phyloP scores from a whole-genome alignment of 768 basidiomycete genomes.

The Inosperma sp. region DNA sequence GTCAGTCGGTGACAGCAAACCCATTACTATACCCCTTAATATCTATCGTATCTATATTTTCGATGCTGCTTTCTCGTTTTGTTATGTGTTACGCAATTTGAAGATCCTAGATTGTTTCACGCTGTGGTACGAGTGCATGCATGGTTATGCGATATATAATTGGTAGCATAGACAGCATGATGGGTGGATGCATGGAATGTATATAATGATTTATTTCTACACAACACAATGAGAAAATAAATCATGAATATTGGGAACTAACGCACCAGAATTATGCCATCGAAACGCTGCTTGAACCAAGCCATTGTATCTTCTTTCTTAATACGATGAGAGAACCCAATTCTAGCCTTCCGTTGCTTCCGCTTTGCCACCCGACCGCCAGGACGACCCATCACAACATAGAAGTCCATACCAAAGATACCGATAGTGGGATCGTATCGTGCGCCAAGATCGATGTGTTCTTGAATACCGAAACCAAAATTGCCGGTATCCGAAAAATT shows the following conservation, averaged over 20 bases:
- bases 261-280: slow-evolving; percentile 91
- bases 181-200: slow-evolving; percentile 17
- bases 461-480: slow-evolving; percentile 99
- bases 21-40: neutral
- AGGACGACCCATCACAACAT: slow-evolving; percentile 94
- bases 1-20: slow-evolving; percentile 12
- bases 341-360: slow-evolving; percentile 80
- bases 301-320: slow-evolving; percentile 95
- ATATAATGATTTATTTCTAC: slow-evolving; percentile 32
- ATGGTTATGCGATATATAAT: slow-evolving; percentile 30
- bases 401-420: slow-evolving; percentile 99
- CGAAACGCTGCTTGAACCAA: slow-evolving; percentile 99
- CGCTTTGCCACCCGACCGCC: slow-evolving; percentile 87
- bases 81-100: neutral
- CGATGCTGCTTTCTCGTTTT: neutral
- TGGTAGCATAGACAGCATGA: slow-evolving; percentile 29
- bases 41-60: neutral
- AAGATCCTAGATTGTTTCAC: slow-evolving; percentile 8
- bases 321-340: slow-evolving; percentile 87
- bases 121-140: slow-evolving; percentile 18
- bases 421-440: slow-evolving; percentile 98
- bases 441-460: slow-evolving; percentile 98
- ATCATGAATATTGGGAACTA: slow-evolving; percentile 1
- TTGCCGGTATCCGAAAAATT: slow-evolving; percentile 99
- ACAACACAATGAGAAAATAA: slow-evolving; percentile 11